Conservation (phyloP, 306 rosid species). For the Dalbergia oliveri region DNA sequence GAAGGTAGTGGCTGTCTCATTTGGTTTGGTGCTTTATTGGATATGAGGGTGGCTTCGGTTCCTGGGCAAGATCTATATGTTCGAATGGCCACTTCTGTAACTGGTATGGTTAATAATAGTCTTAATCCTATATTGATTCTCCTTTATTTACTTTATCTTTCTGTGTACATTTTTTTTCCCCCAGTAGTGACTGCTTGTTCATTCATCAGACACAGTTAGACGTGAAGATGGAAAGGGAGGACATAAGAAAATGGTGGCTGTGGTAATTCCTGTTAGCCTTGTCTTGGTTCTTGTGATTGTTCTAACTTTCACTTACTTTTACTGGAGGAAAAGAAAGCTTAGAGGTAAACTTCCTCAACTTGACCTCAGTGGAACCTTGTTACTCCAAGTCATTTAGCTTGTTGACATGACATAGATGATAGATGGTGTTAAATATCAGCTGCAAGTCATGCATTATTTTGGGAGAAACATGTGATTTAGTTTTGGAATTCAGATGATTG, state of each 20-base stretch:
- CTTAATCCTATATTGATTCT: not conserved
- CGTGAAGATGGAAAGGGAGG: slow-evolving; percentile 7
- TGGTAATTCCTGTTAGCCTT: slow-evolving; percentile 12
- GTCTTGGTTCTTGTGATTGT: slow-evolving; percentile 2
- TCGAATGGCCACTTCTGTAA: not conserved
- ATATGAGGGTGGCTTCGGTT: slow-evolving; percentile 42
- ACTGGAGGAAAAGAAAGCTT: slow-evolving; percentile 25
- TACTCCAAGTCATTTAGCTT: not conserved
- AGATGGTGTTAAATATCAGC: not conserved
- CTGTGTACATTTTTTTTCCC: not conserved
- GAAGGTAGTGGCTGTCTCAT: slow-evolving; percentile 49
- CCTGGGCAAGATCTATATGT: slow-evolving; percentile 47
- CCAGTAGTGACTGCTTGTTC: not conserved
- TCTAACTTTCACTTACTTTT: slow-evolving; percentile 19
- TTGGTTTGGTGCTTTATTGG: slow-evolving; percentile 55
- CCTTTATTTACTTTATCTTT: not conserved
- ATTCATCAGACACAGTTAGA: not conserved
- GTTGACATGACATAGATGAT: not conserved
- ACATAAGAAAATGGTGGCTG: slow-evolving; percentile 15
- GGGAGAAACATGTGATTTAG: not conserved
- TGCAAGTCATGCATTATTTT: not conserved
- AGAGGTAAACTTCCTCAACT: slow-evolving; percentile 26
- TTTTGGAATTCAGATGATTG: not conserved
- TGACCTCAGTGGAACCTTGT: not conserved
- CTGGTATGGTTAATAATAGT: slow-evolving; percentile 28